Percentiles rank a stretch among this genome's conserved stretches.
These are phyloP conservation scores for Murraya paniculata DNA, from an alignment of 345 rosid species.

Conservation along the genomic window DNA sequence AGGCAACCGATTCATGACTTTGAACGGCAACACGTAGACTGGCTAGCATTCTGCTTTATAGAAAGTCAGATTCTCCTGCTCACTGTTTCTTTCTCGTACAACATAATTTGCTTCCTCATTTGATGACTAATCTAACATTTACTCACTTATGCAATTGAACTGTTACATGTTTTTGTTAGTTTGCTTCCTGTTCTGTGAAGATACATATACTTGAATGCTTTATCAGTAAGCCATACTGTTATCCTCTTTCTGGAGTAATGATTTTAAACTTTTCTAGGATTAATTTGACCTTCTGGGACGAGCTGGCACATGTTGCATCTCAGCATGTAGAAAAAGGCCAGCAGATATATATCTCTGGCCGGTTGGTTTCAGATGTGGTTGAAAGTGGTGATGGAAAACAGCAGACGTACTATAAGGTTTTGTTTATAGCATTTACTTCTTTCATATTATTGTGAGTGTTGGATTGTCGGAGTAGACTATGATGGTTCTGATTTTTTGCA, in stretches of 20 bases:
- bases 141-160: neutral
- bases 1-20: neutral
- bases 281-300: constrained; percentile 66
- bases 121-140: neutral
- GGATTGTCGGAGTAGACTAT: neutral
- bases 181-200: neutral
- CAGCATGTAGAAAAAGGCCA: constrained; percentile 57
- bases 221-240: neutral
- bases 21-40: neutral
- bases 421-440: neutral
- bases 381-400: constrained; percentile 52
- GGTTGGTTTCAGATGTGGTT: constrained; percentile 48
- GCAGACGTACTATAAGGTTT: constrained; percentile 59
- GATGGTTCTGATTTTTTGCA: constrained; percentile 21
- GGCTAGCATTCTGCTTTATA: neutral
- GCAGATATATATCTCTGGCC: constrained; percentile 61
- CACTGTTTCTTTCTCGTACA: neutral
- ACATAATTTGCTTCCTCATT: neutral
- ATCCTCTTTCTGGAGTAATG: neutral
- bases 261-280: constrained; percentile 36
- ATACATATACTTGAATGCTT: neutral
- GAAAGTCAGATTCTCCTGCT: neutral
- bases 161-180: neutral
- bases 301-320: constrained; percentile 49
- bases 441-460: neutral